Percentiles rank a stretch among this genome's conserved stretches.
phyloP scores from a whole-genome alignment of 352 stramenopile species.

The Pythium vanterpoolii region DNA sequence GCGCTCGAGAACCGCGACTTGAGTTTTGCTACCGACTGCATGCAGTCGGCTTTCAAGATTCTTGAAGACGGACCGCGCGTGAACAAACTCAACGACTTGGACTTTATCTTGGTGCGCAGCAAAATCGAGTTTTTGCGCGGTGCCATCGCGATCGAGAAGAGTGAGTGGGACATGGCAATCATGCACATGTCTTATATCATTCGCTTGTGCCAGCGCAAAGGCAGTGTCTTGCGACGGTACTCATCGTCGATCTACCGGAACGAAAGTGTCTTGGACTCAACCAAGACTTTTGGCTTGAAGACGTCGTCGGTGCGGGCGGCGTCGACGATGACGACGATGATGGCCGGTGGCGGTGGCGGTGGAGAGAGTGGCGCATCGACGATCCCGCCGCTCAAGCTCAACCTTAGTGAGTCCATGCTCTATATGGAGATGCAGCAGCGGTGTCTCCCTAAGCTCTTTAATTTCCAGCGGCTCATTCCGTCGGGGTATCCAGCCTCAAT shows the following conservation, averaged over 20 bases:
- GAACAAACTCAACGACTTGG: slow-evolving; percentile 50
- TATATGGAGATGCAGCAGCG: slow-evolving; percentile 23
- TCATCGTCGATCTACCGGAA: slow-evolving; percentile 36
- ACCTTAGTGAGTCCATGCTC: slow-evolving; percentile 14
- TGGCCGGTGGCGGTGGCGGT: too few relatives aligned
- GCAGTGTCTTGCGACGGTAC: slow-evolving; percentile 50
- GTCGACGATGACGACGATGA: not conserved
- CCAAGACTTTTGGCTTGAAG: slow-evolving; percentile 6
- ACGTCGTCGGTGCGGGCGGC: not conserved
- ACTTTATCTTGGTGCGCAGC: slow-evolving; percentile 54
- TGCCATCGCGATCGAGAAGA: slow-evolving; percentile 66
- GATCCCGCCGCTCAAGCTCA: slow-evolving; percentile 8
- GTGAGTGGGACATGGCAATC: slow-evolving; percentile 58
- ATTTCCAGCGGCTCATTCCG: slow-evolving; percentile 38
- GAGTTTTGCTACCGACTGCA: slow-evolving; percentile 66
- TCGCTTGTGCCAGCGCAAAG: slow-evolving; percentile 59
- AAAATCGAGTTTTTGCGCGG: slow-evolving; percentile 76
- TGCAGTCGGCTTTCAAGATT: slow-evolving; percentile 72
- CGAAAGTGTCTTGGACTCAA: slow-evolving; percentile 25
- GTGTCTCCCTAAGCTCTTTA: slow-evolving; percentile 45
- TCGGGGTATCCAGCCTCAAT: slow-evolving; percentile 19
- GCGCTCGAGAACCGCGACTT: slow-evolving; percentile 56
- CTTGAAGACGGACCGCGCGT: slow-evolving; percentile 40
- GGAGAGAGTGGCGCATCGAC: slow-evolving; percentile 8
- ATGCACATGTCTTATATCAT: slow-evolving; percentile 66